phyloP scores from a whole-genome alignment of 805 yeast species.

The Cyberlindnera maritima region DNA sequence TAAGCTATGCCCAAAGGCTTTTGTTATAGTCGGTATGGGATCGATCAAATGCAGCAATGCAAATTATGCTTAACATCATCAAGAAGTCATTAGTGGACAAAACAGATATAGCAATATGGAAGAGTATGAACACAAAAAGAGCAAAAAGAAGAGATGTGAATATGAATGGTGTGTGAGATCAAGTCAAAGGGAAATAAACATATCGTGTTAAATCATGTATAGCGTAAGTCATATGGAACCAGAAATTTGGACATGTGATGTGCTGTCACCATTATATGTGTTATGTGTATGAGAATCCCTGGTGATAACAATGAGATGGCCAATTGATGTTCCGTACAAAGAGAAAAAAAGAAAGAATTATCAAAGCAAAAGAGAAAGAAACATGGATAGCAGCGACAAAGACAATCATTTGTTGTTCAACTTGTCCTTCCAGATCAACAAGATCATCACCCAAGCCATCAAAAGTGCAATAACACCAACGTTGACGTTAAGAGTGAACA shows the following conservation, averaged over 20 bases:
- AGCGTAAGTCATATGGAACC: conserved; percentile 8
- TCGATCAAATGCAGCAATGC: too few relatives aligned
- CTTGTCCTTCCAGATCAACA: conserved; percentile 62
- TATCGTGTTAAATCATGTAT: conserved; percentile 7
- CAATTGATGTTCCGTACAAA: too few relatives aligned
- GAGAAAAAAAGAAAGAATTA: too few relatives aligned
- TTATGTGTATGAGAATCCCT: too few relatives aligned
- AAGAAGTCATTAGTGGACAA: too few relatives aligned
- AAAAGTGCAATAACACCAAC: conserved; percentile 75
- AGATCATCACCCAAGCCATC: conserved; percentile 84
- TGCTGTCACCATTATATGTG: neutral
- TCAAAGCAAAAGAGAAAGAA: neutral
- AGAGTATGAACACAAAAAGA: too few relatives aligned
- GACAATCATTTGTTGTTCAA: conserved; percentile 28
- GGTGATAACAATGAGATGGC: too few relatives aligned
- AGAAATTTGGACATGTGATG: neutral
- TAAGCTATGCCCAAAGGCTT: too few relatives aligned
- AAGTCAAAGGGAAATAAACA: neutral
- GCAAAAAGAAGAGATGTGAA: too few relatives aligned
- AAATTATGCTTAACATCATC: too few relatives aligned
- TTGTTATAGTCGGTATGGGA: too few relatives aligned
- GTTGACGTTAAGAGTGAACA: conserved; percentile 88
- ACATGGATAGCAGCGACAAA: neutral
- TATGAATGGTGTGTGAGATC: neutral
- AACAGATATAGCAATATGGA: too few relatives aligned